Percentiles rank a stretch among this genome's conserved stretches.
Evolutionary conservation across 306 rosid species (phyloP).

Genomic region (Quercus alba): DNA sequence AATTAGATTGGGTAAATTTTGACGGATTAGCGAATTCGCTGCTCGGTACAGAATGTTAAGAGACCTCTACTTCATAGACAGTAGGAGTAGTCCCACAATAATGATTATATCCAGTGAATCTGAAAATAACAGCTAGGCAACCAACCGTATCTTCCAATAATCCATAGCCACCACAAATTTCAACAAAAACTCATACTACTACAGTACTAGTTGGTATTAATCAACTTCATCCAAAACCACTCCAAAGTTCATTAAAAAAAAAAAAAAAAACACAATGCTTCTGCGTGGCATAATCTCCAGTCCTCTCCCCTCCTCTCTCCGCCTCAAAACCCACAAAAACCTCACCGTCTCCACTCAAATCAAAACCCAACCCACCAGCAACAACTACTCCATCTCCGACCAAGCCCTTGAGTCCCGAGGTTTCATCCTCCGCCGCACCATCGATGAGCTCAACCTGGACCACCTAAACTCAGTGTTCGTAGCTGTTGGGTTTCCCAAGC

Average conservation of each 20-base stretch:
- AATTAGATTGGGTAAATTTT: no score
- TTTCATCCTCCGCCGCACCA: slow-evolving; percentile 57
- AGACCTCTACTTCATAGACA: no score
- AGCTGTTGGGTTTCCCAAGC: slow-evolving; percentile 81
- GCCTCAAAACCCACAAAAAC: slow-evolving; percentile 13
- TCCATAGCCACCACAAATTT: background rate
- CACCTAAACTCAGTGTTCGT: slow-evolving; percentile 69
- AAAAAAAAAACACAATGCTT: slow-evolving; percentile 29
- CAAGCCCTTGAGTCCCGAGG: slow-evolving; percentile 61
- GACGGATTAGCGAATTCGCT: no score
- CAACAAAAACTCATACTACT: background rate
- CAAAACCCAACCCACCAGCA: background rate
- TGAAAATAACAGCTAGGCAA: background rate
- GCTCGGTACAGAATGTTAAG: no score
- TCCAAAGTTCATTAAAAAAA: background rate
- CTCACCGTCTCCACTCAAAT: slow-evolving; percentile 36
- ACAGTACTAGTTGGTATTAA: background rate
- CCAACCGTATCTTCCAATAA: background rate
- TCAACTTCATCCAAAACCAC: no score
- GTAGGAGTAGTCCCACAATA: no score
- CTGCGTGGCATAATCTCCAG: slow-evolving; percentile 46
- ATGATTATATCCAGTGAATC: no score
- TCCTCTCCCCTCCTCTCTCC: slow-evolving; percentile 28
- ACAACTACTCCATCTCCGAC: slow-evolving; percentile 52
- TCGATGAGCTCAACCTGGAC: slow-evolving; percentile 61